Percentiles rank a stretch among this genome's conserved stretches.
Conservation (phyloP, 345 rosid species). For the Trapa bicornis region DNA sequence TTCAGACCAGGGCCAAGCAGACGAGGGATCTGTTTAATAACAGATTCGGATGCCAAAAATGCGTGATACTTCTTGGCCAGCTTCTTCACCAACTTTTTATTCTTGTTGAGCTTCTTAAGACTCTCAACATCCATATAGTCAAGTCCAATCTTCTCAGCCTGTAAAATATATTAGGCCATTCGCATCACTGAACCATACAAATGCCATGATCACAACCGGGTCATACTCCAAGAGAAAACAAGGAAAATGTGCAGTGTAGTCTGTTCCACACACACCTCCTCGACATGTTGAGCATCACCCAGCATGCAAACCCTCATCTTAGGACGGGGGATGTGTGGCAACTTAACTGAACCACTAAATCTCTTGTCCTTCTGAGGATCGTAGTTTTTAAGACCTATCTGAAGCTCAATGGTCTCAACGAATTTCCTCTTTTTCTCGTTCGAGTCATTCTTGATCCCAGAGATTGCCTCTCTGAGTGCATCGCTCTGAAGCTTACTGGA, state of each 20-base stretch:
- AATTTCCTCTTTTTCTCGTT: slow-evolving; percentile 54
- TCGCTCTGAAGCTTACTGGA: slow-evolving; percentile 71
- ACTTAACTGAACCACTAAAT: slow-evolving; percentile 53
- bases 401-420: slow-evolving; percentile 66
- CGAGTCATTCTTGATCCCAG: slow-evolving; percentile 22
- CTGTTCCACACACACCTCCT: slow-evolving; percentile 26
- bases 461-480: slow-evolving; percentile 49
- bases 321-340: slow-evolving; percentile 55
- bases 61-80: slow-evolving; percentile 76
- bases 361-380: slow-evolving; percentile 70
- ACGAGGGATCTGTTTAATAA: slow-evolving; percentile 80
- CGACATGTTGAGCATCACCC: slow-evolving; percentile 64
- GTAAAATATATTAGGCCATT: not conserved
- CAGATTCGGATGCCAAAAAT: slow-evolving; percentile 70
- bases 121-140: slow-evolving; percentile 69
- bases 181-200: not conserved
- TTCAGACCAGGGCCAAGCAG: slow-evolving; percentile 78
- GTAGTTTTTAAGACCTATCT: slow-evolving; percentile 68
- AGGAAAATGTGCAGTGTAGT: not conserved
- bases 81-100: slow-evolving; percentile 71
- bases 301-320: slow-evolving; percentile 62
- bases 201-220: not conserved
- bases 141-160: slow-evolving; percentile 69
- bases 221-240: not conserved
- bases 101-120: slow-evolving; percentile 64